Evolutionary conservation across 179 eudicot genomes (phyloP).

Genomic region (Nepenthes alata): DNA sequence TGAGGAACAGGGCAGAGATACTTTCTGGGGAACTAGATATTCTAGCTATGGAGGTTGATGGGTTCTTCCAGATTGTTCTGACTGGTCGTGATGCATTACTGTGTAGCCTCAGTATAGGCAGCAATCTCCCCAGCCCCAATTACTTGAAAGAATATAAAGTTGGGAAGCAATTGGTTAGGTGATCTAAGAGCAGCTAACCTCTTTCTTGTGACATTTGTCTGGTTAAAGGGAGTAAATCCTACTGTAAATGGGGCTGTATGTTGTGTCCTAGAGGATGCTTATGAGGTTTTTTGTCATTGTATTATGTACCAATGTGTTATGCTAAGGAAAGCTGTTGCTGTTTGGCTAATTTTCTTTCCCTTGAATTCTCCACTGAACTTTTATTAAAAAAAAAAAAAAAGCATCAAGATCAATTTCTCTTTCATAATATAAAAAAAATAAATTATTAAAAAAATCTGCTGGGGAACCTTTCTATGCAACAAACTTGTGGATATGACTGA

Average conservation of each 20-base stretch:
- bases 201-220: background rate
- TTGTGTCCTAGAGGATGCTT: no score
- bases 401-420: no score
- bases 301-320: no score
- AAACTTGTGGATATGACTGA: no score
- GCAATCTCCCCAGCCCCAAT: conserved; percentile 17
- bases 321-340: no score
- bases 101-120: conserved; percentile 47
- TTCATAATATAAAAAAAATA: no score
- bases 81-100: conserved; percentile 76
- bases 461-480: no score
- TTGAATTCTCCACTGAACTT: no score
- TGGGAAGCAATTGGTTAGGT: conserved; percentile 26
- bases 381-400: no score
- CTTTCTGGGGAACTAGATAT: conserved; percentile 56
- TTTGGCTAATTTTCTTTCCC: no score
- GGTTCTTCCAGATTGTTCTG: conserved; percentile 63
- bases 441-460: no score
- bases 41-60: conserved; percentile 54
- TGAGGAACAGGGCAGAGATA: conserved; percentile 29
- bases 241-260: background rate
- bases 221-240: background rate
- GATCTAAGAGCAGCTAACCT: background rate
- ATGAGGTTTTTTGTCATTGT: no score
- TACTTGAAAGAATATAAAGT: conserved; percentile 16